These are phyloP conservation scores for Xylaria sp. DNA, from an alignment of 2,329 filamentous ascomycete species.

Conservation along the genomic window DNA sequence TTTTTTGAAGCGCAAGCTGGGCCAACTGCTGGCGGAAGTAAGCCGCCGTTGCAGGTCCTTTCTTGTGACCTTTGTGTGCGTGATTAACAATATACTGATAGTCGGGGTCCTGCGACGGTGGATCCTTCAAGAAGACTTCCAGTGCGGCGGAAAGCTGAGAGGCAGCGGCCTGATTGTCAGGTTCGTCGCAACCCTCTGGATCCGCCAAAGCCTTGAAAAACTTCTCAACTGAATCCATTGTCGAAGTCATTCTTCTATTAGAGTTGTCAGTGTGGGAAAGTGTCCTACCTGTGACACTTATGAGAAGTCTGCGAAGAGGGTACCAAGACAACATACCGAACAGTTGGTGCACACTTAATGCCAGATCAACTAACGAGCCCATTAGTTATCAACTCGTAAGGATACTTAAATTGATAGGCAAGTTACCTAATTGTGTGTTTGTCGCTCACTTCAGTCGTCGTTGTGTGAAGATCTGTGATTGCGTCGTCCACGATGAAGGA, in stretches of 20 bases:
- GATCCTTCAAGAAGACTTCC: not conserved
- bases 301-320: not conserved
- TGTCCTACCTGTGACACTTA: not conserved
- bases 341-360: not conserved
- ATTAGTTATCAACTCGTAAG: not conserved
- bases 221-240: constrained; percentile 24
- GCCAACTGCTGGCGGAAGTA: constrained; percentile 32
- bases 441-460: not conserved
- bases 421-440: not conserved
- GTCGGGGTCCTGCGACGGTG: constrained; percentile 23
- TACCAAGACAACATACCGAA: not conserved
- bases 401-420: not conserved
- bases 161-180: not conserved
- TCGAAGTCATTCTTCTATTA: not conserved
- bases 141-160: not conserved
- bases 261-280: not conserved
- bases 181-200: not conserved
- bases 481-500: not conserved
- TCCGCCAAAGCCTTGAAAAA: constrained; percentile 11
- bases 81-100: constrained; percentile 18
- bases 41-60: no score
- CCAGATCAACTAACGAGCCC: not conserved
- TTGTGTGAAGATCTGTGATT: not conserved
- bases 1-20: constrained; percentile 21
- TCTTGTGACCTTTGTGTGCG: not conserved